Percentiles rank a stretch among this genome's conserved stretches.
Evolutionary conservation across 139 green algal genomes (phyloP).

Genomic region (Spirogloea muscicola): DNA sequence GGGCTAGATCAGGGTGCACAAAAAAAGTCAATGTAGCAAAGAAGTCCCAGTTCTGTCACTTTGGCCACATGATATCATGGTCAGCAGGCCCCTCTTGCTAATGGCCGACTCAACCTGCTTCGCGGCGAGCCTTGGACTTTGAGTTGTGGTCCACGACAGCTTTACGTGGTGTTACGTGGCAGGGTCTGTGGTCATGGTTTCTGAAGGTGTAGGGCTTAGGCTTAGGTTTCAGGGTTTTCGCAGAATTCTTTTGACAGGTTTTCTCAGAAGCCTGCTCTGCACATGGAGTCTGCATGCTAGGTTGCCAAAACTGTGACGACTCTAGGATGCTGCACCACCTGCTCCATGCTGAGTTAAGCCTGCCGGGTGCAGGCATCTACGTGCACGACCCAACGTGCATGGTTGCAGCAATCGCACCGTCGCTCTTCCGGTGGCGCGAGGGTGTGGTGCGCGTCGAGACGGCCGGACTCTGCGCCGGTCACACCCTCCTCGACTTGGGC

Average conservation of each 20-base stretch:
- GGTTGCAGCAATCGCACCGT: slow-evolving; percentile 3
- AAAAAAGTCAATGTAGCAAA: no score
- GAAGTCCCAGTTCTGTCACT: no score
- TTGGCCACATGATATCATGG: background rate
- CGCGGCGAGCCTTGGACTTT: background rate
- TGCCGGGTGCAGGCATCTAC: slow-evolving; percentile 25
- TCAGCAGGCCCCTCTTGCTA: background rate
- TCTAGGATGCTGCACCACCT: background rate
- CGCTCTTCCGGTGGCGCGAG: slow-evolving; percentile 20
- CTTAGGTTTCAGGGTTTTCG: no score
- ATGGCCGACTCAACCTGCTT: background rate
- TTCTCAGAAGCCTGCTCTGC: background rate
- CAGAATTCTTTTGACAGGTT: background rate
- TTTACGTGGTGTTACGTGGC: no score
- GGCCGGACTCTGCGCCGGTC: background rate
- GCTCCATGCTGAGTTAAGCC: background rate
- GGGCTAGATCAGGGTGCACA: no score
- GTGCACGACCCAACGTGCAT: slow-evolving; percentile 30
- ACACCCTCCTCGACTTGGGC: slow-evolving; percentile 16
- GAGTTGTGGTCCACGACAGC: no score
- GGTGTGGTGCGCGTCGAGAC: slow-evolving; percentile 33
- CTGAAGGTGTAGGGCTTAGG: background rate
- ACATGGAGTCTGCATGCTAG: background rate
- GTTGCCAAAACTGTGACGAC: slow-evolving; percentile 16
- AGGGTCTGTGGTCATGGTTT: background rate